These are phyloP conservation scores for Euclidium syriacum DNA, from an alignment of 345 rosid genomes.

Conservation along the genomic window DNA sequence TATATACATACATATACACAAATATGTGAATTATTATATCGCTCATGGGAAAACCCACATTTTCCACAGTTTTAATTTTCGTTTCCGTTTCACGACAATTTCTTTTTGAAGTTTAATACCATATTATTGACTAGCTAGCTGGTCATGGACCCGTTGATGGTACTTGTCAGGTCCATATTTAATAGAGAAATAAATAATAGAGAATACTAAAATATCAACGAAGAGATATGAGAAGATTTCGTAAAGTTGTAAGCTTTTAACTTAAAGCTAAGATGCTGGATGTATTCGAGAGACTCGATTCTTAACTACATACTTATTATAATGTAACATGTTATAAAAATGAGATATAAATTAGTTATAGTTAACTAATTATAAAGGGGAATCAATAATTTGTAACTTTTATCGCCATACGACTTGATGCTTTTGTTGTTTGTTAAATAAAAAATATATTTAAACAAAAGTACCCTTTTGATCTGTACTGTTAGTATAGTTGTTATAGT, in stretches of 20 bases:
- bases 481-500: background rate
- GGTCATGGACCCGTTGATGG: background rate
- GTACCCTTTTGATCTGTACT: constrained; percentile 13
- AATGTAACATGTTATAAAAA: background rate
- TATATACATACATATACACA: background rate
- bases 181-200: background rate
- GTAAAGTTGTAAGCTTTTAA: background rate
- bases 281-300: background rate
- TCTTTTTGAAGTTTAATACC: background rate
- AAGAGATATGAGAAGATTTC: constrained; percentile 12
- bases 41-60: background rate
- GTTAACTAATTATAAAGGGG: background rate
- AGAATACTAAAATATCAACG: background rate
- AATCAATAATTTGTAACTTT: background rate
- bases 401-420: background rate
- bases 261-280: constrained; percentile 8
- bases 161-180: constrained; percentile 16
- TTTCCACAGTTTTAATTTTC: constrained; percentile 21
- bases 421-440: background rate
- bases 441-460: constrained; percentile 1
- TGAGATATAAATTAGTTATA: background rate
- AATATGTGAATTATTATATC: background rate
- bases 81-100: background rate
- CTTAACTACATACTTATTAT: background rate
- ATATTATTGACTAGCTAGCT: constrained; percentile 21